phyloP scores from a whole-genome alignment of 1,139 yeast genomes.

The Candida sojae region DNA sequence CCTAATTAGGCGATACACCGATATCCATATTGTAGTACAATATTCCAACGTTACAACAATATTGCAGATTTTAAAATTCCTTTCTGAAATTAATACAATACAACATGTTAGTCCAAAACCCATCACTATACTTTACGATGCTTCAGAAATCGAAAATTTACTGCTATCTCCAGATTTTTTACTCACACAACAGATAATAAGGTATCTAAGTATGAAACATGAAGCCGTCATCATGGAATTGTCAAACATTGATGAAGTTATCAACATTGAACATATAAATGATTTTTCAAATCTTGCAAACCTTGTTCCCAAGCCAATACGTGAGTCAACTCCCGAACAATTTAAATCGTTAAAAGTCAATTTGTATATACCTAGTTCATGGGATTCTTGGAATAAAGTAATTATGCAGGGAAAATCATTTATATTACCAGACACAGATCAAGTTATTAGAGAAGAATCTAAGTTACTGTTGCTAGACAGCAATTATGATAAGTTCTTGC shows the following conservation, averaged over 20 bases:
- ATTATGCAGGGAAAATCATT: conserved; percentile 39
- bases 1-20: conserved; percentile 13
- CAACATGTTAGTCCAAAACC: conserved; percentile 20
- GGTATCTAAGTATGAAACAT: conserved; percentile 50
- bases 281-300: conserved; percentile 2
- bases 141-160: conserved; percentile 17
- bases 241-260: not conserved
- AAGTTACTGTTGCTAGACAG: conserved; percentile 9
- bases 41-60: not conserved
- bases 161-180: conserved; percentile 23
- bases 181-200: conserved; percentile 51
- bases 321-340: conserved; percentile 5
- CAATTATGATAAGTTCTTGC: conserved; percentile 9
- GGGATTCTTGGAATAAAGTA: conserved; percentile 56
- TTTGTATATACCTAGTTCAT: conserved; percentile 49
- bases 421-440: conserved; percentile 17
- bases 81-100: conserved; percentile 12
- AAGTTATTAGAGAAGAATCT: conserved; percentile 17
- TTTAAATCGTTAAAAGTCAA: conserved; percentile 2
- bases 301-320: conserved; percentile 12
- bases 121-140: conserved; percentile 20
- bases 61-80: not conserved
- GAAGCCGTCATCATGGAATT: conserved; percentile 19
- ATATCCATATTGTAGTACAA: conserved; percentile 1
- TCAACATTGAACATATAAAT: conserved; percentile 12